These are phyloP conservation scores for Cicer pinnatifidum DNA, from an alignment of 306 rosid species.

Conservation along the genomic window DNA sequence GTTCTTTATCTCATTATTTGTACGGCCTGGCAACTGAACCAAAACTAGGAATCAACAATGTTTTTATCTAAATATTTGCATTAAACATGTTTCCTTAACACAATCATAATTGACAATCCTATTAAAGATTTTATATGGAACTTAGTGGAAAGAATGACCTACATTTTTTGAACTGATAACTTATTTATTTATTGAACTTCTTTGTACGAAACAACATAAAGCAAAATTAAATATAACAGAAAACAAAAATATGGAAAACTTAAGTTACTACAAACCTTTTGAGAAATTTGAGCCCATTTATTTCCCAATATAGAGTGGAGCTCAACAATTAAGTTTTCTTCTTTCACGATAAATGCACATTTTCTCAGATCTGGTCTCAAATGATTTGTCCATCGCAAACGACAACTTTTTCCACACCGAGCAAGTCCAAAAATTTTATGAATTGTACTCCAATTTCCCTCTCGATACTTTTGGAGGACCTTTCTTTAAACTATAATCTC, in stretches of 20 bases:
- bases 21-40: constrained; percentile 68
- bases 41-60: too few species aligned
- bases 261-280: not conserved
- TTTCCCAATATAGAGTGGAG: too few species aligned
- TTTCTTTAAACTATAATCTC: constrained; percentile 63
- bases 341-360: constrained; percentile 64
- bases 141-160: too few species aligned
- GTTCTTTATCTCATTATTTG: constrained; percentile 87
- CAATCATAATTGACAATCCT: too few species aligned
- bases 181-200: too few species aligned
- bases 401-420: constrained; percentile 92
- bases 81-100: too few species aligned
- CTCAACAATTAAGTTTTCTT: constrained; percentile 38
- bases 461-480: constrained; percentile 81
- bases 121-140: too few species aligned
- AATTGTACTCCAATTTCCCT: constrained; percentile 89
- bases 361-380: constrained; percentile 79
- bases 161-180: too few species aligned
- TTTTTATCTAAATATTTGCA: too few species aligned
- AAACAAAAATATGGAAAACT: not conserved
- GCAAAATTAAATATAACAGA: too few species aligned
- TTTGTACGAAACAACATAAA: too few species aligned
- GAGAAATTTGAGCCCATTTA: too few species aligned
- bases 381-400: constrained; percentile 88
- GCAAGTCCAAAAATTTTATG: constrained; percentile 75